Percentiles rank a stretch among this genome's conserved stretches.
Evolutionary conservation across 768 basidiomycete species (phyloP).

Genomic region (Psilocybe cubensis): DNA sequence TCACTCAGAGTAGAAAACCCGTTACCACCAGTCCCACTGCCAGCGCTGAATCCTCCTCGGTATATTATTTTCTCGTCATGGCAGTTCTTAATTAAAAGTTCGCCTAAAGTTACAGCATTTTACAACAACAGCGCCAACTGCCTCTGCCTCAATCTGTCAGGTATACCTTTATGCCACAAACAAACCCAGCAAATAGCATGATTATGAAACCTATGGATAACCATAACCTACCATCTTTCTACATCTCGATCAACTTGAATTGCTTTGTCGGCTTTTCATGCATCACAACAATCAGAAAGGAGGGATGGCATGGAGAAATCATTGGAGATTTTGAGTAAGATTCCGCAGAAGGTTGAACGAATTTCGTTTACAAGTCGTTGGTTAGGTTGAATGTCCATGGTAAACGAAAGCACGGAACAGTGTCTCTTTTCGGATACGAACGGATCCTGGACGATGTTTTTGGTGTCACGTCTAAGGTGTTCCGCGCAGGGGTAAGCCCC

Average conservation of each 20-base stretch:
- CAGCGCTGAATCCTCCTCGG: conserved; percentile 14
- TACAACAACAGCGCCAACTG: too few relatives aligned
- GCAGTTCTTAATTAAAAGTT: neutral
- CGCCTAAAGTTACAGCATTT: conserved; percentile 5
- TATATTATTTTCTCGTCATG: neutral
- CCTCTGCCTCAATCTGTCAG: conserved; percentile 30
- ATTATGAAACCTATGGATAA: conserved; percentile 32
- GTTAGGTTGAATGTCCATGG: neutral
- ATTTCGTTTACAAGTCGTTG: neutral
- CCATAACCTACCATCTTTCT: conserved; percentile 36
- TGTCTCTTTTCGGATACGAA: neutral
- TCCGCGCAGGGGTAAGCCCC: conserved; percentile 31
- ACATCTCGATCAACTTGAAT: conserved; percentile 50
- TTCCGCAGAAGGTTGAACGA: neutral
- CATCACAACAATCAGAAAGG: conserved; percentile 46
- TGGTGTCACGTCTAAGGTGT: conserved; percentile 21
- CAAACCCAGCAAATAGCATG: conserved; percentile 41
- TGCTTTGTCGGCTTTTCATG: conserved; percentile 53
- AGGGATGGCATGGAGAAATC: conserved; percentile 43
- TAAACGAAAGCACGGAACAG: neutral
- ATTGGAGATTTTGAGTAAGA: conserved; percentile 53
- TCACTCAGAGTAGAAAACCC: neutral
- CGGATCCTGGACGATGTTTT: neutral
- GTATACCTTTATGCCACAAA: conserved; percentile 42
- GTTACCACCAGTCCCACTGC: neutral